Evolutionary conservation across 148 eudicot species (phyloP).

Genomic region (Pouteria glomerata): DNA sequence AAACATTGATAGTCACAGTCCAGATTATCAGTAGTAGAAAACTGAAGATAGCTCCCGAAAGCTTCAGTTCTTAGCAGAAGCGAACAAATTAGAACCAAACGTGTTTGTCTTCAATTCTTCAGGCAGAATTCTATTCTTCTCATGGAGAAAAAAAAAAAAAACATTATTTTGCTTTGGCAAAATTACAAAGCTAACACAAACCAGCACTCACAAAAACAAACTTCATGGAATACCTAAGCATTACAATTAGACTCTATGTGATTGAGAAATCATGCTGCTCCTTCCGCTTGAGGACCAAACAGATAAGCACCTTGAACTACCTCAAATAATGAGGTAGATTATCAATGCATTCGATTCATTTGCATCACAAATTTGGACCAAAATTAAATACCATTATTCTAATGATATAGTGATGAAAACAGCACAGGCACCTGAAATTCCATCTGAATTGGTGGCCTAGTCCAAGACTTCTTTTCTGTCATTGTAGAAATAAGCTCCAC

Average conservation of each 20-base stretch:
- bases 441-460: conserved; percentile 99
- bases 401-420: background rate
- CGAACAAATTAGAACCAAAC: too few relatives aligned
- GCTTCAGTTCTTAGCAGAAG: too few relatives aligned
- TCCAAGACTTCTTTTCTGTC: conserved; percentile 88
- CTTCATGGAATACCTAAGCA: background rate
- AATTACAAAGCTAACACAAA: too few relatives aligned
- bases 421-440: conserved; percentile 77
- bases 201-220: too few relatives aligned
- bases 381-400: background rate
- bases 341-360: background rate
- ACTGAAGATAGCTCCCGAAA: too few relatives aligned
- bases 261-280: background rate
- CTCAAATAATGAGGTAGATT: background rate
- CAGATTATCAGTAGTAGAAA: too few relatives aligned
- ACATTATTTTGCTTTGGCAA: too few relatives aligned
- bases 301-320: background rate
- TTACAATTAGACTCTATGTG: background rate
- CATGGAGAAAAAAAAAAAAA: too few relatives aligned
- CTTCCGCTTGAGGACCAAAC: background rate
- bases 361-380: background rate
- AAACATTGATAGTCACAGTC: too few relatives aligned
- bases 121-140: too few relatives aligned
- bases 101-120: too few relatives aligned
- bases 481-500: conserved; percentile 94